Percentiles rank a stretch among this genome's conserved stretches.
Evolutionary conservation across 2,329 filamentous ascomycete genomes (phyloP).

Genomic region (Neospermospora avenae): DNA sequence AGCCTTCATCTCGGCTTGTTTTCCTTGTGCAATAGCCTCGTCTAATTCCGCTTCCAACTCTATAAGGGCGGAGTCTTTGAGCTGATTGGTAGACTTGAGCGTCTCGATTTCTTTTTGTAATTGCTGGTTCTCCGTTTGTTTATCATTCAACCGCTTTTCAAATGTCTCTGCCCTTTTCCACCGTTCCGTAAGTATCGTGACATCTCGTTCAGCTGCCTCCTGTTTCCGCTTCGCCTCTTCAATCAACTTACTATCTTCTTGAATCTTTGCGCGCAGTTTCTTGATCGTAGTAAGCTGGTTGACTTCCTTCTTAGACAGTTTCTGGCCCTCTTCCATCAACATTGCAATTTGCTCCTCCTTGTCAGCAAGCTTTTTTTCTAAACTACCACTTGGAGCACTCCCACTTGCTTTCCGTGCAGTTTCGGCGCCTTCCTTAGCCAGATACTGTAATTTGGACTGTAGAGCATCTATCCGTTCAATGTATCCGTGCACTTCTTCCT

Average conservation of each 20-base stretch:
- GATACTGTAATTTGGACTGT: slow-evolving; percentile 84
- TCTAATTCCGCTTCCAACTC: slow-evolving; percentile 69
- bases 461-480: slow-evolving; percentile 89
- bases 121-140: slow-evolving; percentile 47
- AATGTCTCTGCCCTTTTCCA: slow-evolving; percentile 49
- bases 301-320: slow-evolving; percentile 80
- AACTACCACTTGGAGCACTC: slow-evolving; percentile 59
- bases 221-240: slow-evolving; percentile 56
- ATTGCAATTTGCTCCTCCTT: slow-evolving; percentile 88
- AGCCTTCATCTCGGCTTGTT: slow-evolving; percentile 62
- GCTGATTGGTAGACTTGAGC: slow-evolving; percentile 59
- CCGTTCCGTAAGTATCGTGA: slow-evolving; percentile 45
- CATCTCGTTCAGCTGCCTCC: slow-evolving; percentile 55
- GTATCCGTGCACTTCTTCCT: slow-evolving; percentile 80
- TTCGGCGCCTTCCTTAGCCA: slow-evolving; percentile 76
- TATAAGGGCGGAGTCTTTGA: slow-evolving; percentile 61
- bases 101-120: slow-evolving; percentile 56
- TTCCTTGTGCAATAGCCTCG: slow-evolving; percentile 63
- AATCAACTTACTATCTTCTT: slow-evolving; percentile 63
- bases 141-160: slow-evolving; percentile 55
- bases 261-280: slow-evolving; percentile 66
- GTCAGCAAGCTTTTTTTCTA: slow-evolving; percentile 78
- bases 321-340: slow-evolving; percentile 89
- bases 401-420: slow-evolving; percentile 66
- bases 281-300: slow-evolving; percentile 81